These are phyloP conservation scores for Vitis rupestris DNA, from an alignment of 164 flowering plant species.

Conservation along the genomic window DNA sequence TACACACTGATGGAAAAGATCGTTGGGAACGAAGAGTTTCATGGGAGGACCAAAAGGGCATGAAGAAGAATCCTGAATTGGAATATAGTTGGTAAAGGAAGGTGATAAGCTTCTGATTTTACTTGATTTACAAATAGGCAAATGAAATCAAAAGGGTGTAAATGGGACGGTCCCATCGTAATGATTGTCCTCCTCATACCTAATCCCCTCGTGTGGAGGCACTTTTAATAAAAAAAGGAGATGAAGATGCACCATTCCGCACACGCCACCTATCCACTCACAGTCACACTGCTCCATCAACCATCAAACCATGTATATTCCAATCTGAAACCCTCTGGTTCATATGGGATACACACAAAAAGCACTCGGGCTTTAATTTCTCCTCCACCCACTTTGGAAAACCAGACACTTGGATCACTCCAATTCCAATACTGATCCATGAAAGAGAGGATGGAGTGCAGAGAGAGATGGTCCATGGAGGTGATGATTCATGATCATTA, in stretches of 20 bases:
- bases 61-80: no score
- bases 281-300: neutral
- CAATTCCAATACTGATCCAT: neutral
- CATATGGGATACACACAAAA: no score
- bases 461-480: neutral
- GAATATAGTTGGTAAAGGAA: no score
- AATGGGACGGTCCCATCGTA: slow-evolving; percentile 13
- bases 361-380: neutral
- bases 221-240: neutral
- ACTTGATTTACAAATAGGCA: no score
- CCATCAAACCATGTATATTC: neutral
- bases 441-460: neutral
- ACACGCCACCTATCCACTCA: neutral
- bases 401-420: slow-evolving; percentile 1
- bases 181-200: neutral
- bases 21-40: no score
- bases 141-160: no score
- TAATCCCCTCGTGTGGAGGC: slow-evolving; percentile 6
- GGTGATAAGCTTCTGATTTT: no score
- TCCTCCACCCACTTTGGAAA: neutral
- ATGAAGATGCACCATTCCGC: neutral
- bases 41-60: no score
- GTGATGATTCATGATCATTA: neutral
- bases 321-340: neutral
- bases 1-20: no score